phyloP scores from a whole-genome alignment of 371 early-diverging fungal species.

The Actinomortierella ambigua region DNA sequence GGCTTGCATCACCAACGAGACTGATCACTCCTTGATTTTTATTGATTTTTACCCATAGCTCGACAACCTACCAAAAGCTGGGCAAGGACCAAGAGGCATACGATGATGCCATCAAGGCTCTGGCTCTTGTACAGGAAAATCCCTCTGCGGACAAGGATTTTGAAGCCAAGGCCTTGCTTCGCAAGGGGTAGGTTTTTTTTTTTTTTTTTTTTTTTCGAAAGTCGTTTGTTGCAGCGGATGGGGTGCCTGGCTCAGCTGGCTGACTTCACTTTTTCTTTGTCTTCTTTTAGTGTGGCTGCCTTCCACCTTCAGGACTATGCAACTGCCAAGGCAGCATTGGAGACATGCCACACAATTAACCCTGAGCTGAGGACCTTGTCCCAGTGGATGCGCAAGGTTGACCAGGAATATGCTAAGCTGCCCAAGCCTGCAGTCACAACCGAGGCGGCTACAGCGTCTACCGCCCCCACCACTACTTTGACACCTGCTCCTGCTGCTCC shows the following conservation, averaged over 20 bases:
- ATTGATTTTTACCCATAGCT: constrained; percentile 47
- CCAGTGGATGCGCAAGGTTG: constrained; percentile 61
- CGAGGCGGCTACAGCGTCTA: constrained; percentile 6
- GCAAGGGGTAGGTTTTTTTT: constrained; percentile 57
- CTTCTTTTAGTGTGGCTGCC: constrained; percentile 52
- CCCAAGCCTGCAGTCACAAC: constrained; percentile 15
- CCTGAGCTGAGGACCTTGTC: constrained; percentile 58
- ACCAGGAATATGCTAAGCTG: constrained; percentile 48
- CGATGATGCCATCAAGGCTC: constrained; percentile 66
- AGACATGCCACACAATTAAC: constrained; percentile 55
- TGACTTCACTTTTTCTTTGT: neutral
- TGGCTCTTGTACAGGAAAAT: constrained; percentile 53
- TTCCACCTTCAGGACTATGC: constrained; percentile 54
- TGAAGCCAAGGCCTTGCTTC: constrained; percentile 67
- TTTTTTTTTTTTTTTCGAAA: neutral
- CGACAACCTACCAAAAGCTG: constrained; percentile 66
- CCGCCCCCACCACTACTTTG: constrained; percentile 16
- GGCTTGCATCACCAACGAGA: too few species aligned
- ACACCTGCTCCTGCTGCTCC: constrained; percentile 11
- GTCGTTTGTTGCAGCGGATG: too few species aligned
- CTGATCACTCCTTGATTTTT: too few species aligned
- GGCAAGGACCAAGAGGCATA: constrained; percentile 60
- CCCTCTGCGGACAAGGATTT: constrained; percentile 56
- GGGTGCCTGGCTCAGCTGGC: too few species aligned
- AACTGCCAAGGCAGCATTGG: constrained; percentile 61